A percentile compares a stretch with the other conserved stretches of the same genome.
Conservation (phyloP, 495 filamentous ascomycete genomes). For the Bombardia bombarda region DNA sequence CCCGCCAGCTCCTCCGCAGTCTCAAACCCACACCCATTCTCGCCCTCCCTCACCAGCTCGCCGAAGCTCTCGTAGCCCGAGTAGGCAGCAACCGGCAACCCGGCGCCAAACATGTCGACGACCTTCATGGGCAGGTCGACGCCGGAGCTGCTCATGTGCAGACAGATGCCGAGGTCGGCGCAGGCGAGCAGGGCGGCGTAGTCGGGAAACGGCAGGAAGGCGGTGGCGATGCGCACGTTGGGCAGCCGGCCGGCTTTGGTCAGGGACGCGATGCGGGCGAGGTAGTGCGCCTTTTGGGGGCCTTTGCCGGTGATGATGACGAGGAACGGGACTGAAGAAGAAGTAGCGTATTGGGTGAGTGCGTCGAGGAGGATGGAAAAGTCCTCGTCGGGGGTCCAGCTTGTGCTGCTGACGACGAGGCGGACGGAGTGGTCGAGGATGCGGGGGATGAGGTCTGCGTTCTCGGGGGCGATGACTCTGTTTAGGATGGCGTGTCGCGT, state of each 20-base stretch:
- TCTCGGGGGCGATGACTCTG: conserved; percentile 42
- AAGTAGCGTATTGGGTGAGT: conserved; percentile 55
- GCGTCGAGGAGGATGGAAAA: conserved; percentile 85
- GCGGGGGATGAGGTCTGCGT: conserved; percentile 43
- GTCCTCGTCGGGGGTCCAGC: conserved; percentile 96
- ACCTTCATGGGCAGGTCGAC: conserved; percentile 99
- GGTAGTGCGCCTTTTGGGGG: conserved; percentile 70
- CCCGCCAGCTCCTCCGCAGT: conserved; percentile 52
- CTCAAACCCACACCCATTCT: conserved; percentile 76
- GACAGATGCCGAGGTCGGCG: conserved; percentile 81
- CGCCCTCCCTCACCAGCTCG: conserved; percentile 77
- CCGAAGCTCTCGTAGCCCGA: conserved; percentile 73
- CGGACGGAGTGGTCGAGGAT: conserved; percentile 49
- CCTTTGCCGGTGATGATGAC: conserved; percentile 92
- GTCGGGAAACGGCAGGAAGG: conserved; percentile 74
- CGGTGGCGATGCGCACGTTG: conserved; percentile 64
- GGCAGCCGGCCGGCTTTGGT: conserved; percentile 50
- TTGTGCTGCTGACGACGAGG: conserved; percentile 83
- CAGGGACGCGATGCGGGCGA: conserved; percentile 52
- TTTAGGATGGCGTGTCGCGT: conserved; percentile 51
- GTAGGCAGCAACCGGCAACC: conserved; percentile 85
- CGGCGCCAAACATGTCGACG: conserved; percentile 95
- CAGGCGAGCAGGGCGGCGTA: conserved; percentile 83
- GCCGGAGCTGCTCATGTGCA: conserved; percentile 88
- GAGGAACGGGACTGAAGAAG: conserved; percentile 44